These are phyloP conservation scores for Leucocoprinus leucothites DNA, from an alignment of 768 basidiomycete species.

Conservation along the genomic window DNA sequence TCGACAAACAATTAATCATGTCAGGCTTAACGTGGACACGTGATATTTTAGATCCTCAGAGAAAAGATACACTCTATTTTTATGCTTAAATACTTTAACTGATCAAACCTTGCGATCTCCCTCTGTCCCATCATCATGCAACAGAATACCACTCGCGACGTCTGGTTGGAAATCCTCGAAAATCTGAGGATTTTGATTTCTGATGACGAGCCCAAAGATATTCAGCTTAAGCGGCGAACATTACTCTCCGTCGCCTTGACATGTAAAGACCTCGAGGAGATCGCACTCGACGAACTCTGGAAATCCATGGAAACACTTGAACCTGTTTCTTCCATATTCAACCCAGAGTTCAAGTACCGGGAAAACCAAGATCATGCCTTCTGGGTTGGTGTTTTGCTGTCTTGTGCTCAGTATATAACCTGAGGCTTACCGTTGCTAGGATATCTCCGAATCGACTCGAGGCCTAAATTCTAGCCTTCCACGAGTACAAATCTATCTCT, in stretches of 20 bases:
- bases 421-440: too few species aligned
- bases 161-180: neutral
- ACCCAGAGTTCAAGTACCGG: neutral
- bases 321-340: neutral
- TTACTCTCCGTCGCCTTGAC: neutral
- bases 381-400: neutral
- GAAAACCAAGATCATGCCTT: neutral
- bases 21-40: too few species aligned
- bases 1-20: too few species aligned
- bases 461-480: neutral
- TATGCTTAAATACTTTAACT: too few species aligned
- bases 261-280: neutral
- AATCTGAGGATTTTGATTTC: neutral
- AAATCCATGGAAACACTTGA: neutral
- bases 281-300: slow-evolving; percentile 2
- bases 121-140: too few species aligned
- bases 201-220: neutral
- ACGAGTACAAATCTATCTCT: neutral
- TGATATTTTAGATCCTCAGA: too few species aligned
- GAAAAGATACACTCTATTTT: too few species aligned
- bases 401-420: too few species aligned
- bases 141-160: neutral
- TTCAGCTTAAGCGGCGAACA: neutral
- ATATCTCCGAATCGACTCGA: too few species aligned
- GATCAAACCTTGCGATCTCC: too few species aligned